Percentiles rank a stretch among this genome's conserved stretches.
Evolutionary conservation across 768 basidiomycete species (phyloP).

Genomic region (Tulasnella sp.): DNA sequence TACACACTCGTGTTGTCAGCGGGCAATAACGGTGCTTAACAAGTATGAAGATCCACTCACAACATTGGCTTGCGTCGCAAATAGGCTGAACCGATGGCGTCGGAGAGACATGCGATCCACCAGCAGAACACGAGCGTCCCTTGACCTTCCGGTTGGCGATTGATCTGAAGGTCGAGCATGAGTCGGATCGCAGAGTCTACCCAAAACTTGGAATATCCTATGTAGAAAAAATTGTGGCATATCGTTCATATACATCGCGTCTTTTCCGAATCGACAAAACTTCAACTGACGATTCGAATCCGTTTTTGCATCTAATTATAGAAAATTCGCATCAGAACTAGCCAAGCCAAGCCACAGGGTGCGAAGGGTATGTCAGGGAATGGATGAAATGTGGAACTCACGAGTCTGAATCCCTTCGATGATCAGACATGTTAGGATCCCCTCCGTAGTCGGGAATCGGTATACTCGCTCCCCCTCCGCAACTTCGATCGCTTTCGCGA

Average conservation of each 20-base stretch:
- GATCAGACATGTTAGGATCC: conserved; percentile 70
- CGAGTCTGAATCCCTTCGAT: conserved; percentile 76
- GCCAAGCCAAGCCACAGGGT: neutral
- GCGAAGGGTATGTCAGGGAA: conserved; percentile 4
- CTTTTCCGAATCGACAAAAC: neutral
- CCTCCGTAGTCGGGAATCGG: conserved; percentile 64
- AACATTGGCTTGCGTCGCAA: conserved; percentile 77
- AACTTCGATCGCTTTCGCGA: conserved; percentile 73
- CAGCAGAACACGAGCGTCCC: conserved; percentile 86
- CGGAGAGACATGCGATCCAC: conserved; percentile 85
- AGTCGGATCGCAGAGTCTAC: conserved; percentile 66
- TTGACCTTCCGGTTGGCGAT: conserved; percentile 32
- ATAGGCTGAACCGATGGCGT: conserved; percentile 74
- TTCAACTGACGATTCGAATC: conserved; percentile 50
- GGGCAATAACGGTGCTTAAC: too few species aligned
- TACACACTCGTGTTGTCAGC: too few species aligned
- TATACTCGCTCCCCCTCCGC: conserved; percentile 83
- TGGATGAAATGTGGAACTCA: conserved; percentile 34
- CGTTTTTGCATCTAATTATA: conserved; percentile 52
- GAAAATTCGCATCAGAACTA: neutral
- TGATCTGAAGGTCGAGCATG: conserved; percentile 59
- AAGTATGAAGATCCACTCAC: conserved; percentile 28
- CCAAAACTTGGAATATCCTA: conserved; percentile 84
- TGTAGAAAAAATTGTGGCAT: neutral
- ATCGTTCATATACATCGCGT: neutral